Conservation (phyloP, 345 rosid genomes). For the Camelina neglecta region DNA sequence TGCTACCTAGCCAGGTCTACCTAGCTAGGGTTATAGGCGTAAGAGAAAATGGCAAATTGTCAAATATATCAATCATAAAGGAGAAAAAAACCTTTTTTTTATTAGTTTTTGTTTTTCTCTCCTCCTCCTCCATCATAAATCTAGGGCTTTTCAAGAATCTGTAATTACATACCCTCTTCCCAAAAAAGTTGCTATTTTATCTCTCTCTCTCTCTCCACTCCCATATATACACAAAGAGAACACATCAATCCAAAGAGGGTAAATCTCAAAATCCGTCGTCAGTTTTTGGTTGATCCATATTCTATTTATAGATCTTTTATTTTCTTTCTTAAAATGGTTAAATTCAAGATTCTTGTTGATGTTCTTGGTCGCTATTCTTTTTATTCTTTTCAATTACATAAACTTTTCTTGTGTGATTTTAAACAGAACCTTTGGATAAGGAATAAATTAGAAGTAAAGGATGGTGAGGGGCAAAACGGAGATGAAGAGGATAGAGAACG, state of each 20-base stretch:
- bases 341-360: conserved; percentile 13
- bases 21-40: conserved; percentile 46
- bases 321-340: not conserved
- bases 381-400: not conserved
- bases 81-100: not conserved
- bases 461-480: conserved; percentile 90
- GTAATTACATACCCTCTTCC: conserved; percentile 20
- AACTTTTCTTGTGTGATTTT: not conserved
- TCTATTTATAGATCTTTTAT: conserved; percentile 39
- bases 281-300: conserved; percentile 29
- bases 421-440: not conserved
- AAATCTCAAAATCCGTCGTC: conserved; percentile 39
- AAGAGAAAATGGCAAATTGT: conserved; percentile 24
- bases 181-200: conserved; percentile 5
- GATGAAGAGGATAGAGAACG: conserved; percentile 91
- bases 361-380: conserved; percentile 7
- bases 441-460: not conserved
- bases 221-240: conserved; percentile 13
- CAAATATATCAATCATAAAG: not conserved
- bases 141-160: conserved; percentile 55
- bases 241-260: conserved; percentile 30
- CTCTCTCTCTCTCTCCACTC: not conserved
- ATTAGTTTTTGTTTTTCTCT: not conserved
- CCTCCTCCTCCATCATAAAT: conserved; percentile 30
- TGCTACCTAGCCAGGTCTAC: conserved; percentile 2